Conservation (phyloP, 345 rosid genomes). For the Excoecaria agallocha region DNA sequence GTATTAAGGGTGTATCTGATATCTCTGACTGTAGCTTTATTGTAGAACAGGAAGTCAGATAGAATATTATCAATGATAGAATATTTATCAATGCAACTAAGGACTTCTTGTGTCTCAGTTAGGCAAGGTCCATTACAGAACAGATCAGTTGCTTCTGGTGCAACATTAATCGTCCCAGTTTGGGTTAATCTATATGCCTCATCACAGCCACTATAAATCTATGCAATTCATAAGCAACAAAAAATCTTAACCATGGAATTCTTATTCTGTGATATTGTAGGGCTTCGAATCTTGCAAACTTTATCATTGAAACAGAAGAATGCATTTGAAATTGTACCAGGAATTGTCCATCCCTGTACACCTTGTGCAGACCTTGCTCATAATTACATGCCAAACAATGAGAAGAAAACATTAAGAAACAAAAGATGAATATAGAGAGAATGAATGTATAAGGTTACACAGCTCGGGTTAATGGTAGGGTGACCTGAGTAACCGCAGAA, state of each 20-base stretch:
- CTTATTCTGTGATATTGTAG: neutral
- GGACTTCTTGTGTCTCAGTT: constrained; percentile 47
- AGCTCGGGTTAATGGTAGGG: neutral
- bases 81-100: constrained; percentile 48
- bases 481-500: constrained; percentile 23
- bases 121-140: constrained; percentile 59
- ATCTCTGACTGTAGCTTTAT: constrained; percentile 43
- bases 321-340: constrained; percentile 42
- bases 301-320: constrained; percentile 44
- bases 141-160: constrained; percentile 19
- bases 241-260: too few relatives aligned
- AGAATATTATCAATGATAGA: constrained; percentile 34
- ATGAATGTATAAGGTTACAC: too few relatives aligned
- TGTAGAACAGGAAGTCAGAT: constrained; percentile 46
- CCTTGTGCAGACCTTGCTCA: constrained; percentile 33
- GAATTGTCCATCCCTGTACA: constrained; percentile 29
- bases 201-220: constrained; percentile 50
- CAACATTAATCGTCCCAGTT: constrained; percentile 33
- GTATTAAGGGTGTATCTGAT: constrained; percentile 33
- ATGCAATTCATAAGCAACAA: neutral
- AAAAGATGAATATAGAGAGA: too few relatives aligned
- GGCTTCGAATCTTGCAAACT: neutral
- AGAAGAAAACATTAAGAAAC: too few relatives aligned
- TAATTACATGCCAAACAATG: neutral
- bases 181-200: constrained; percentile 45